Evolutionary conservation across 306 rosid genomes (phyloP).

Genomic region (Sindora glabra): DNA sequence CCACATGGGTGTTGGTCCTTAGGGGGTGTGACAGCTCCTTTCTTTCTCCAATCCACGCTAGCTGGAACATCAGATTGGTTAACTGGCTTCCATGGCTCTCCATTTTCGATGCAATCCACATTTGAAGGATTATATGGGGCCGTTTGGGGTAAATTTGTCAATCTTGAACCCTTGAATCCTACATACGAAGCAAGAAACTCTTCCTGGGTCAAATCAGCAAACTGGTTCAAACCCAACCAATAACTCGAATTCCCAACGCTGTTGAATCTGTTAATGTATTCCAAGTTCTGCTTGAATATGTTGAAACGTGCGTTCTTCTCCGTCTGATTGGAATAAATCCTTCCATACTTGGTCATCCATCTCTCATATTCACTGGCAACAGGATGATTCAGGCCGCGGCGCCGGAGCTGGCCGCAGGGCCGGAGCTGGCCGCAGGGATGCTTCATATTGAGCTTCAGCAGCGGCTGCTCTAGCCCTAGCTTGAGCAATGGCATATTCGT

Average conservation of each 20-base stretch:
- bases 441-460: too few species aligned
- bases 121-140: too few species aligned
- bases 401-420: too few species aligned
- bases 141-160: background rate
- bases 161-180: slow-evolving; percentile 3
- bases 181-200: slow-evolving; percentile 30
- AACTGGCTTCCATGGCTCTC: too few species aligned
- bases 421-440: too few species aligned
- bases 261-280: slow-evolving; percentile 28
- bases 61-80: too few species aligned
- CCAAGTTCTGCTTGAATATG: slow-evolving; percentile 20
- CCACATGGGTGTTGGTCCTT: too few species aligned
- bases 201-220: slow-evolving; percentile 27
- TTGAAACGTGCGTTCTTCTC: slow-evolving; percentile 27
- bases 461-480: too few species aligned
- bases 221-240: slow-evolving; percentile 23
- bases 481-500: too few species aligned
- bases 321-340: background rate
- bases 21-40: too few species aligned
- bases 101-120: too few species aligned
- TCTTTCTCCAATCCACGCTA: too few species aligned
- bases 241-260: slow-evolving; percentile 21
- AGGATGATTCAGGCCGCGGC: slow-evolving; percentile 18
- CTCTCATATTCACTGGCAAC: slow-evolving; percentile 4
- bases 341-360: slow-evolving; percentile 16